phyloP scores from a whole-genome alignment of 371 early-diverging fungal species.

The Encephalitozoon romaleae region DNA sequence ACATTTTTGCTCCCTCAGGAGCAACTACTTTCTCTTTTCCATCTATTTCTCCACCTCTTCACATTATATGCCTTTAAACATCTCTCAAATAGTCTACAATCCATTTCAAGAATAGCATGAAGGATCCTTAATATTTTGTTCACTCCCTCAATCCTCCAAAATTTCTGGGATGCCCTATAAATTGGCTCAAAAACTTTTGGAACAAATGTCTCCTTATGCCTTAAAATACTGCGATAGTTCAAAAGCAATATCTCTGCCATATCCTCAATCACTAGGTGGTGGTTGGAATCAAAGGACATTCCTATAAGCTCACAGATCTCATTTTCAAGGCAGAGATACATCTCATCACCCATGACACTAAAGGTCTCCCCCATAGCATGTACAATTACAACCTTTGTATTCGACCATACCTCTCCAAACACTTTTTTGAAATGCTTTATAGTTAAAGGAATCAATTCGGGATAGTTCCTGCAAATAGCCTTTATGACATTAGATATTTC shows the following conservation, averaged over 20 bases:
- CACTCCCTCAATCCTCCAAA: conserved; percentile 8
- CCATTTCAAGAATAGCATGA: conserved; percentile 5
- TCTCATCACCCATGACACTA: not conserved
- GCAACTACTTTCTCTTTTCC: not conserved
- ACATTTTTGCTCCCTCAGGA: not conserved
- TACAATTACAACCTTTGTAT: not conserved
- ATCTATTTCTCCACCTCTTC: not conserved
- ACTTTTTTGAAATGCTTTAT: not conserved
- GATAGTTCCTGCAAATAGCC: not conserved
- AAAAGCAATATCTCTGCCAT: not conserved
- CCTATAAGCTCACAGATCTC: not conserved
- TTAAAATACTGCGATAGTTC: not conserved
- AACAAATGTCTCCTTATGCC: not conserved
- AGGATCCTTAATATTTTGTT: conserved; percentile 1
- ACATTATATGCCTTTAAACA: conserved; percentile 23
- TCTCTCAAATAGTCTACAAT: conserved; percentile 14
- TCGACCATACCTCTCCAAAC: not conserved
- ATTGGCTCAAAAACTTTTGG: conserved; percentile 27
- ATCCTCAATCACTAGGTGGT: not conserved
- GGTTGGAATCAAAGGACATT: not conserved
- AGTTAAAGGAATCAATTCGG: not conserved
- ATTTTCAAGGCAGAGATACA: not conserved
- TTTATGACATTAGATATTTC: not conserved
- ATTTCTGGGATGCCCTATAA: conserved; percentile 11
- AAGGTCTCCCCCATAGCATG: not conserved